Conservation (phyloP, 2,329 filamentous ascomycete species). For the Stagonosporopsis cucurbitacearum region DNA sequence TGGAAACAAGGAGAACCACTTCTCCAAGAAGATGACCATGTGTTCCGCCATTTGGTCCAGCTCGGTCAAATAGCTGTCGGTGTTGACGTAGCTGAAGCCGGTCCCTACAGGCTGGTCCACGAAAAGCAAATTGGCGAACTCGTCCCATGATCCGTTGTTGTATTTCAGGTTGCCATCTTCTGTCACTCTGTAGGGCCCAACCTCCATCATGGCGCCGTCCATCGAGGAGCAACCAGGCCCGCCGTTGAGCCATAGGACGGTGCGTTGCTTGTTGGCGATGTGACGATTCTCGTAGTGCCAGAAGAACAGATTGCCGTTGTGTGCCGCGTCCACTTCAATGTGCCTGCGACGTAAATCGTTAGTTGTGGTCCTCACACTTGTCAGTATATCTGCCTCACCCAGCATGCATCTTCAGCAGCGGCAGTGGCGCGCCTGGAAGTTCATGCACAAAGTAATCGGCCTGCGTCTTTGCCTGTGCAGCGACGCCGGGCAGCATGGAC, state of each 20-base stretch:
- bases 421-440: constrained; percentile 82
- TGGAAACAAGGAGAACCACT: constrained; percentile 89
- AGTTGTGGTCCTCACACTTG: background rate
- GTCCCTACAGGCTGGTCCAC: constrained; percentile 97
- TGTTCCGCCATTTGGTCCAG: constrained; percentile 88
- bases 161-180: constrained; percentile 73
- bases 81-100: constrained; percentile 94
- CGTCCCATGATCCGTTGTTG: constrained; percentile 97
- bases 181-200: constrained; percentile 88
- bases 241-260: constrained; percentile 96
- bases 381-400: constrained; percentile 66
- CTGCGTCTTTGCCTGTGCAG: constrained; percentile 63
- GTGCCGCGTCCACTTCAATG: constrained; percentile 83
- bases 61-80: constrained; percentile 83
- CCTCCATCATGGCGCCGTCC: constrained; percentile 95
- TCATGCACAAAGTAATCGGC: constrained; percentile 90
- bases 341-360: constrained; percentile 64
- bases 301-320: constrained; percentile 96
- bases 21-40: constrained; percentile 87
- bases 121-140: constrained; percentile 96
- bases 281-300: constrained; percentile 98
- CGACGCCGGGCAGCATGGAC: constrained; percentile 40
- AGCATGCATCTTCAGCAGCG: constrained; percentile 95
- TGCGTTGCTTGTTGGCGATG: constrained; percentile 88
- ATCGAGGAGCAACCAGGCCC: constrained; percentile 97